phyloP scores from a whole-genome alignment of 2,329 filamentous ascomycete genomes.

The Fusarium sp. region DNA sequence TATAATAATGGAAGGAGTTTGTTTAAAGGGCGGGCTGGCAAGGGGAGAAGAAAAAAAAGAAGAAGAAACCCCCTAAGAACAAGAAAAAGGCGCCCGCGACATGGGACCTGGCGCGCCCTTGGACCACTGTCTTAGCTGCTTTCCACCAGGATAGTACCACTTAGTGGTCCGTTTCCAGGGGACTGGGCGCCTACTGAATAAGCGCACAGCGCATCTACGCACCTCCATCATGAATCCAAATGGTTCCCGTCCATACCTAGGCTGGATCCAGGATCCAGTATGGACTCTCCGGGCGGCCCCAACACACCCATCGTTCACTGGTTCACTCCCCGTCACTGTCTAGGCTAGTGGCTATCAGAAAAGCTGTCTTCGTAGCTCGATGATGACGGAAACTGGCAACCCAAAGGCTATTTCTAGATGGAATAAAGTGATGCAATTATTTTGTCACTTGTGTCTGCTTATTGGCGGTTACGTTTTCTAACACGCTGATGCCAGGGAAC shows the following conservation, averaged over 20 bases:
- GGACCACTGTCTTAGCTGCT: not conserved
- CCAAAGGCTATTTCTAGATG: not conserved
- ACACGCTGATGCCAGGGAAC: not conserved
- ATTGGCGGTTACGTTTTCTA: not conserved
- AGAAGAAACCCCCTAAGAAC: not conserved
- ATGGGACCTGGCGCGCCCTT: constrained; percentile 8
- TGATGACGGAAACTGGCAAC: not conserved
- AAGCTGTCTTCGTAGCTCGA: not conserved
- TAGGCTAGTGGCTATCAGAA: not conserved
- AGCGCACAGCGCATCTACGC: constrained; percentile 9
- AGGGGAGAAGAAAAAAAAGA: not conserved
- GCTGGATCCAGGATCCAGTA: not conserved
- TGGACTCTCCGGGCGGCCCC: not conserved
- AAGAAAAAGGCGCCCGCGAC: constrained; percentile 5
- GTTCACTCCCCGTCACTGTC: not conserved
- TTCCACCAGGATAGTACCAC: constrained; percentile 8
- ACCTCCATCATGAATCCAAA: not conserved
- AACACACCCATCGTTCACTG: constrained; percentile 1
- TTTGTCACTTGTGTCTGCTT: not conserved
- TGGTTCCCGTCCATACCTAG: not conserved
- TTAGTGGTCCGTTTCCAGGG: constrained; percentile 21
- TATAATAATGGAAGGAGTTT: constrained; percentile 10
- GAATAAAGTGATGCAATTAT: not conserved
- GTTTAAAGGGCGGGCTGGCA: constrained; percentile 16
- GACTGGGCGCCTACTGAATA: constrained; percentile 15